Evolutionary conservation across 2,329 filamentous ascomycete species (phyloP).

Genomic region (Elsinoe batatas): DNA sequence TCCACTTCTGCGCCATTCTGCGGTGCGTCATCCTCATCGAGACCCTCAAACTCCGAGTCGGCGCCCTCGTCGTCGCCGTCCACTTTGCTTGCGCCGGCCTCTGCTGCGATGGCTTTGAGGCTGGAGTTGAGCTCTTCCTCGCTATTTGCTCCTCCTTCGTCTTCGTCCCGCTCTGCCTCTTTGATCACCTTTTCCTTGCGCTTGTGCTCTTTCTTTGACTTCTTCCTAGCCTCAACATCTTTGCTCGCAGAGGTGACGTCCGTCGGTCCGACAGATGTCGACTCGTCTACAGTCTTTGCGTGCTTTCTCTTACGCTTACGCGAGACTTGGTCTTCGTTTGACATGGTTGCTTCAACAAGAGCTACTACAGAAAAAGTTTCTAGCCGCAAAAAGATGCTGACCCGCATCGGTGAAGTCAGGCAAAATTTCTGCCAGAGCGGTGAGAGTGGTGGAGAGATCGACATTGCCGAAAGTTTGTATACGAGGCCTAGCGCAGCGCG

Average conservation of each 20-base stretch:
- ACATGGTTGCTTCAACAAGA: slow-evolving; percentile 23
- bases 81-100: slow-evolving; percentile 20
- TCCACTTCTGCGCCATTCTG: slow-evolving; percentile 14
- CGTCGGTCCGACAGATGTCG: background rate
- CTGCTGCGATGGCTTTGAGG: slow-evolving; percentile 24
- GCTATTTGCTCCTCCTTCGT: slow-evolving; percentile 24
- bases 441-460: background rate
- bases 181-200: slow-evolving; percentile 19
- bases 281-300: slow-evolving; percentile 24
- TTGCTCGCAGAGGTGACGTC: background rate
- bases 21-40: slow-evolving; percentile 23
- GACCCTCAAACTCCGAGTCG: slow-evolving; percentile 24
- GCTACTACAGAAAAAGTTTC: background rate
- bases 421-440: background rate
- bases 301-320: slow-evolving; percentile 43
- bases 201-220: slow-evolving; percentile 31
- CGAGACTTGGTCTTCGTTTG: slow-evolving; percentile 30
- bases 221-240: slow-evolving; percentile 31
- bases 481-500: background rate
- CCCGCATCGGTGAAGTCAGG: slow-evolving; percentile 1
- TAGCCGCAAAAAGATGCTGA: background rate
- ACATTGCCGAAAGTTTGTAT: background rate
- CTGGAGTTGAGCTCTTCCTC: slow-evolving; percentile 27
- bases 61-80: slow-evolving; percentile 28
- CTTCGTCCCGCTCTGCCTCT: slow-evolving; percentile 18